A percentile compares a stretch with the other conserved stretches of the same genome.
phyloP scores from a whole-genome alignment of 176 grass and related monocot species.

The Ampelocalamus luodianensis region DNA sequence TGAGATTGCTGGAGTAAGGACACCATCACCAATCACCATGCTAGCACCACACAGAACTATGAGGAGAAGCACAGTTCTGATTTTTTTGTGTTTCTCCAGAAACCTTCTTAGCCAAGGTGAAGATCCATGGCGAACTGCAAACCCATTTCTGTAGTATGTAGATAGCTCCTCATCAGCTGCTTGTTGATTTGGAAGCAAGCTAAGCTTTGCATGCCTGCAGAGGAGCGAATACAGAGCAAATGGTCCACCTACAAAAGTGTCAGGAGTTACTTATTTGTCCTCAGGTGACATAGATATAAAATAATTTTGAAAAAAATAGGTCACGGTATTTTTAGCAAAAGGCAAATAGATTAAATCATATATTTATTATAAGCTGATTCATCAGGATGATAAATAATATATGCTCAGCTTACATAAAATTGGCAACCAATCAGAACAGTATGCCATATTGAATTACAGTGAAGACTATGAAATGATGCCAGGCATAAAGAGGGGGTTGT shows the following conservation, averaged over 20 bases:
- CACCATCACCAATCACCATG: slow-evolving; percentile 95
- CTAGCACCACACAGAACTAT: slow-evolving; percentile 87
- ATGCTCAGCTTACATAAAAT: slow-evolving; percentile 17
- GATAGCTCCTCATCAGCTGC: slow-evolving; percentile 95
- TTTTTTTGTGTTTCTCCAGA: slow-evolving; percentile 85
- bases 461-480: neutral
- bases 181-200: slow-evolving; percentile 95
- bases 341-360: slow-evolving; percentile 6
- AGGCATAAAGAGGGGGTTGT: neutral
- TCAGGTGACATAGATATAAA: slow-evolving; percentile 11
- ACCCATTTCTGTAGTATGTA: slow-evolving; percentile 72
- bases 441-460: neutral
- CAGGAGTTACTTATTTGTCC: slow-evolving; percentile 16
- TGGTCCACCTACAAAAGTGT: slow-evolving; percentile 75
- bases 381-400: slow-evolving; percentile 24
- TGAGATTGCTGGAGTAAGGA: slow-evolving; percentile 97
- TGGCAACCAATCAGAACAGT: neutral
- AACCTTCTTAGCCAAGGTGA: slow-evolving; percentile 80
- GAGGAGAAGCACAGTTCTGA: slow-evolving; percentile 72
- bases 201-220: slow-evolving; percentile 94
- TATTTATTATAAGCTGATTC: neutral
- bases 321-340: neutral
- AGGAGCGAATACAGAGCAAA: slow-evolving; percentile 96
- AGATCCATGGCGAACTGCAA: slow-evolving; percentile 43
- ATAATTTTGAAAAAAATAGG: neutral